phyloP scores from a whole-genome alignment of 2,329 filamentous ascomycete species.

The Hypoxylon sp. region DNA sequence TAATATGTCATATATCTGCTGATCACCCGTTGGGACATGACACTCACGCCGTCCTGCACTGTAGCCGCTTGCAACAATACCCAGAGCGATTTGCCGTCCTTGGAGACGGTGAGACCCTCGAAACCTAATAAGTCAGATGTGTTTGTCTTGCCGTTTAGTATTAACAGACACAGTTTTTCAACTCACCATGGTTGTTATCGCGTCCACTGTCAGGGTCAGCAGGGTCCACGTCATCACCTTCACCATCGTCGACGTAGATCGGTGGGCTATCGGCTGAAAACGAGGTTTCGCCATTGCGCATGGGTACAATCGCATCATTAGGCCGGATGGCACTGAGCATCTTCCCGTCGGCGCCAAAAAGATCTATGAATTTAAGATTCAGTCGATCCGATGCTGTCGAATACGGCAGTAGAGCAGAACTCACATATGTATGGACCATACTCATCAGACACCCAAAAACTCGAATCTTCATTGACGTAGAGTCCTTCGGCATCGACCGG shows the following conservation, averaged over 20 bases:
- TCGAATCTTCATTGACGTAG: conserved; percentile 67
- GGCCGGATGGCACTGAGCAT: conserved; percentile 74
- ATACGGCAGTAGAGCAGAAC: neutral
- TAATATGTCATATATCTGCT: neutral
- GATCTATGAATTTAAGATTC: conserved; percentile 38
- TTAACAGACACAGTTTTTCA: neutral
- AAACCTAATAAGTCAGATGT: conserved; percentile 58
- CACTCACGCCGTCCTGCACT: conserved; percentile 68
- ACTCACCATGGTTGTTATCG: conserved; percentile 73
- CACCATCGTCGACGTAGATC: conserved; percentile 62
- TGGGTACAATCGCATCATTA: conserved; percentile 72
- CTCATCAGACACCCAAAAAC: conserved; percentile 78
- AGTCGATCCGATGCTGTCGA: conserved; percentile 5
- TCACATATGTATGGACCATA: conserved; percentile 77
- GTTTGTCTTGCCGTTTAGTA: neutral
- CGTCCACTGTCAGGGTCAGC: conserved; percentile 70
- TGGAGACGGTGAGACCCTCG: conserved; percentile 73
- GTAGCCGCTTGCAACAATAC: conserved; percentile 74
- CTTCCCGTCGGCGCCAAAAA: conserved; percentile 66
- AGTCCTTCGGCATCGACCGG: conserved; percentile 75
- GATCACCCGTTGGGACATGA: neutral
- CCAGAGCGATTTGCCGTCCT: conserved; percentile 72
- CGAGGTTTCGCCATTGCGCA: conserved; percentile 69
- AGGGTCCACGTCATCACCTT: conserved; percentile 59
- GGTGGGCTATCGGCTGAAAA: conserved; percentile 75